A percentile compares a stretch with the other conserved stretches of the same genome.
Evolutionary conservation across 1,284 basidiomycete genomes (phyloP).

Genomic region (Ceratobasidium papillatum): DNA sequence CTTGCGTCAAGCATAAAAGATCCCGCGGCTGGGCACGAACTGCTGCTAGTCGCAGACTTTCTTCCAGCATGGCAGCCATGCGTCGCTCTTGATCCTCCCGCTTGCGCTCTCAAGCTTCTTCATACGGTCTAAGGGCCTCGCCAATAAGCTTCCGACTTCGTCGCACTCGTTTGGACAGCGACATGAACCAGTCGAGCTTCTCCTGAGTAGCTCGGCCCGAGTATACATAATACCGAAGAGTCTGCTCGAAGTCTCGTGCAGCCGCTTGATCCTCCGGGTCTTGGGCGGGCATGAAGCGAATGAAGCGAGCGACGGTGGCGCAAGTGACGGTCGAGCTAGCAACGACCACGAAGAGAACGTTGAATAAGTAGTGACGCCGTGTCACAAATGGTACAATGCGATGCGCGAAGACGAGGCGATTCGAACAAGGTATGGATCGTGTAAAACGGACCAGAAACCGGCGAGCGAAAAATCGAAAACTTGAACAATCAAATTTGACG

Average conservation of each 20-base stretch:
- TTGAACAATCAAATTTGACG: too few relatives aligned
- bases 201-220: neutral
- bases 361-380: too few relatives aligned
- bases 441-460: too few relatives aligned
- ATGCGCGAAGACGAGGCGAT: too few relatives aligned
- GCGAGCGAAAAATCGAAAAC: too few relatives aligned
- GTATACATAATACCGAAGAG: neutral
- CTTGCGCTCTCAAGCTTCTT: neutral
- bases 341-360: too few relatives aligned
- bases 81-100: neutral
- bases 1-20: neutral
- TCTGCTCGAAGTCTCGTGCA: neutral
- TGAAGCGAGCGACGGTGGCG: neutral
- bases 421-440: too few relatives aligned
- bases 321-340: too few relatives aligned
- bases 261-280: neutral
- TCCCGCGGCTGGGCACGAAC: neutral
- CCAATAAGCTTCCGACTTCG: neutral
- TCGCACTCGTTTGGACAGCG: neutral
- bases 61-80: too few relatives aligned
- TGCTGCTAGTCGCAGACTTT: neutral
- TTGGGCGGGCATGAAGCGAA: neutral
- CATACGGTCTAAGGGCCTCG: neutral
- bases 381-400: too few relatives aligned
- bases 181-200: neutral